These are phyloP conservation scores for Onygenales sp. DNA, from an alignment of 2,329 filamentous ascomycete species.

Conservation along the genomic window DNA sequence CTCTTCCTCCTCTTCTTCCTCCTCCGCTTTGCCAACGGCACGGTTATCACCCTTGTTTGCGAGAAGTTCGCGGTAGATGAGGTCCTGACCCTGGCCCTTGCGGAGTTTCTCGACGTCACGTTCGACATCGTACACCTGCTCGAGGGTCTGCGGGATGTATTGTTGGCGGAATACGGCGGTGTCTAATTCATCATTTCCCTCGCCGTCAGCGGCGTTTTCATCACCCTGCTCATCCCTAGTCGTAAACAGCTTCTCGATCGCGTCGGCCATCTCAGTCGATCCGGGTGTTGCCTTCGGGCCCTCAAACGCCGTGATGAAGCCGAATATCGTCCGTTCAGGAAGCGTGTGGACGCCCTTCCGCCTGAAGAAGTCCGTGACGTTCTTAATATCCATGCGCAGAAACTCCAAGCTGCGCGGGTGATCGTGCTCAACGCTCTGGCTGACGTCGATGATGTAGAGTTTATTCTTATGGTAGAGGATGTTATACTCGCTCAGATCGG, in stretches of 20 bases:
- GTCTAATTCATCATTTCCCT: conserved; percentile 61
- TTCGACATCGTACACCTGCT: conserved; percentile 94
- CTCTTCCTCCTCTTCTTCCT: conserved; percentile 21
- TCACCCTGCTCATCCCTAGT: conserved; percentile 40
- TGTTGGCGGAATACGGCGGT: conserved; percentile 91
- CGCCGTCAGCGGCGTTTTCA: conserved; percentile 30
- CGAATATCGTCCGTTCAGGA: conserved; percentile 68
- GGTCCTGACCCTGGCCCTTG: conserved; percentile 61
- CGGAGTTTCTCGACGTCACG: conserved; percentile 73
- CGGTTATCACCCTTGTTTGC: conserved; percentile 50
- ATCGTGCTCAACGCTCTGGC: conserved; percentile 93
- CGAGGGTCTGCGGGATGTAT: conserved; percentile 90
- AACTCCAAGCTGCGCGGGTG: conserved; percentile 90
- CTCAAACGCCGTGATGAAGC: conserved; percentile 62
- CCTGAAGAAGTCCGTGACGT: conserved; percentile 85
- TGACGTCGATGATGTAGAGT: conserved; percentile 94
- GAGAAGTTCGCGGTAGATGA: conserved; percentile 78
- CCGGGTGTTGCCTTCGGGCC: conserved; percentile 32
- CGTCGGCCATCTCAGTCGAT: conserved; percentile 48
- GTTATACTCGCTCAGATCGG: conserved; percentile 97
- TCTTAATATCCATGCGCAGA: conserved; percentile 96
- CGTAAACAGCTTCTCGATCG: conserved; percentile 59
- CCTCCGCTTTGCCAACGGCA: conserved; percentile 9
- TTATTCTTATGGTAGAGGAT: conserved; percentile 75
- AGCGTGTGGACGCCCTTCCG: conserved; percentile 75